phyloP scores from a whole-genome alignment of 257 asterid genomes.

The Solanum tarijense region DNA sequence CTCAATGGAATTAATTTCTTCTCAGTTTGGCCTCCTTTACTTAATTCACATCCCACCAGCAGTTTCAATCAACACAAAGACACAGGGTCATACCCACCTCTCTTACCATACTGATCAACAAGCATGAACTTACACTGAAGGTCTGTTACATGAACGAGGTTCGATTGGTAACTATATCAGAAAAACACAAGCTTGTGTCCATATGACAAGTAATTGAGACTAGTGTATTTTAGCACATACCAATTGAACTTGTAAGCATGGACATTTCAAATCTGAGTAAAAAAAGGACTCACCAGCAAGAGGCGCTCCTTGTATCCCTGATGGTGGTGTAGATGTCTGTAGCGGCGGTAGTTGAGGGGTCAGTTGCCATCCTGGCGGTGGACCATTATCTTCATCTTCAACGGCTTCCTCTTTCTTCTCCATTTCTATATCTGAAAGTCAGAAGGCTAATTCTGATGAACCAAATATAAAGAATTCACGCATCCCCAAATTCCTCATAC shows the following conservation, averaged over 20 bases:
- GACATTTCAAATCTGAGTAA: neutral
- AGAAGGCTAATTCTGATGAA: neutral
- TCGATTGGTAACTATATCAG: neutral
- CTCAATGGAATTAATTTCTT: neutral
- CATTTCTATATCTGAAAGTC: slow-evolving; percentile 7
- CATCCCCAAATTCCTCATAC: neutral
- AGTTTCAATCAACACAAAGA: neutral
- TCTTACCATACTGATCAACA: neutral
- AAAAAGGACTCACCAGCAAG: neutral
- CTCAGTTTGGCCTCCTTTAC: neutral
- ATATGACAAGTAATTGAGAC: neutral
- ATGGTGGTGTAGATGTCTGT: slow-evolving; percentile 16
- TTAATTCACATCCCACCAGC: neutral
- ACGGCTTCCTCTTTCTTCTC: neutral
- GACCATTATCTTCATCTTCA: slow-evolving; percentile 26
- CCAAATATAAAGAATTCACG: slow-evolving; percentile 3
- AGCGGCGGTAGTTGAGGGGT: slow-evolving; percentile 22
- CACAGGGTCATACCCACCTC: neutral
- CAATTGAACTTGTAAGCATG: neutral
- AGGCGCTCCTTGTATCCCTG: slow-evolving; percentile 20
- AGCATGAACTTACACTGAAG: neutral
- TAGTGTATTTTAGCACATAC: neutral
- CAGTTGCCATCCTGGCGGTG: slow-evolving; percentile 62
- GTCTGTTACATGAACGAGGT: neutral
- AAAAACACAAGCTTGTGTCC: neutral